Conservation (phyloP, 192 early-diverging fungal species). For the Jimgerdemannia flammicorona region DNA sequence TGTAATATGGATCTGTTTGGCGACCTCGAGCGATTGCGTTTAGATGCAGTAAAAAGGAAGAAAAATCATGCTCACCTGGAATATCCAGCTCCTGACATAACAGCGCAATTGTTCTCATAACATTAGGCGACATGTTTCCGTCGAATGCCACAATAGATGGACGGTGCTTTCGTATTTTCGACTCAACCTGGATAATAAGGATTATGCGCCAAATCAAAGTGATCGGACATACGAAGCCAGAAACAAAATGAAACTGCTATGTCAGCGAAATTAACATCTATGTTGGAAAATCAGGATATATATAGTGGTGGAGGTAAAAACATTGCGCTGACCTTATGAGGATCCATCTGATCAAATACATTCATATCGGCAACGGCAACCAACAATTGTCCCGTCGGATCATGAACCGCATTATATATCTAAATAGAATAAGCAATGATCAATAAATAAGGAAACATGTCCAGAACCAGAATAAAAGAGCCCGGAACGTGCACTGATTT, state of each 20-base stretch:
- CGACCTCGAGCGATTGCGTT: not conserved
- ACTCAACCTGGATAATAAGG: slow-evolving; percentile 20
- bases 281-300: not conserved
- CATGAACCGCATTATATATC: slow-evolving; percentile 77
- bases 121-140: slow-evolving; percentile 58
- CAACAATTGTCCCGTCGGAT: slow-evolving; percentile 63
- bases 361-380: slow-evolving; percentile 93
- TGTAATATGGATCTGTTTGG: not conserved
- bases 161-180: slow-evolving; percentile 21
- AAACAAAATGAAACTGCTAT: slow-evolving; percentile 7
- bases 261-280: not conserved
- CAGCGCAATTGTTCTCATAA: slow-evolving; percentile 41
- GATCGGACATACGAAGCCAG: too few species aligned
- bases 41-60: slow-evolving; percentile 4
- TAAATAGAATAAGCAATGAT: not conserved
- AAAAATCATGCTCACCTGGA: slow-evolving; percentile 32
- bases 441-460: too few species aligned
- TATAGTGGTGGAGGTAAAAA: not conserved
- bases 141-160: slow-evolving; percentile 67
- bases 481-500: too few species aligned
- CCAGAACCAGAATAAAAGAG: too few species aligned
- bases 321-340: slow-evolving; percentile 20
- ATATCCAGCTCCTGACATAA: slow-evolving; percentile 32
- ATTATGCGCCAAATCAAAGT: too few species aligned
- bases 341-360: slow-evolving; percentile 58